Percentiles rank a stretch among this genome's conserved stretches.
Evolutionary conservation across 169 alveolate genomes (phyloP).

Genomic region (Plasmodium blacklocki): DNA sequence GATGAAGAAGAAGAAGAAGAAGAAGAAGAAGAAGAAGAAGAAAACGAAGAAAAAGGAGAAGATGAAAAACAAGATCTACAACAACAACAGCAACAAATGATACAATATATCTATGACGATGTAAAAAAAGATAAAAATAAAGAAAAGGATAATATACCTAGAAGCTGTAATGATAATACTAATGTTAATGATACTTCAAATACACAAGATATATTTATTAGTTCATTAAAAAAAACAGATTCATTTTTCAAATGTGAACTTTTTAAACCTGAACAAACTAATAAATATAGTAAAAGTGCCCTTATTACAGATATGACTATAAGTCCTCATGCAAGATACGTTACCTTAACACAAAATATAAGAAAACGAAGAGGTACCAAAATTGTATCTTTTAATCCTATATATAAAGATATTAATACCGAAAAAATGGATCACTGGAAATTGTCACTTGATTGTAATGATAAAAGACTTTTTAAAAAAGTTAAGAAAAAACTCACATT

Average conservation of each 20-base stretch:
- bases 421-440: constrained; percentile 47
- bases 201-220: constrained; percentile 54
- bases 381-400: constrained; percentile 44
- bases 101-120: neutral
- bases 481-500: constrained; percentile 26
- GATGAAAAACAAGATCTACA: neutral
- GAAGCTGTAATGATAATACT: too few species aligned
- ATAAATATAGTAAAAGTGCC: constrained; percentile 70
- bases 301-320: constrained; percentile 86
- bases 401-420: constrained; percentile 66
- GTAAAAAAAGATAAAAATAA: too few species aligned
- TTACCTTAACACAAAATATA: constrained; percentile 90
- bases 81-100: neutral
- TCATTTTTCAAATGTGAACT: constrained; percentile 42
- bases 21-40: neutral
- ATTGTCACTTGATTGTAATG: constrained; percentile 39
- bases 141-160: too few species aligned
- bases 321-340: constrained; percentile 94
- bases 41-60: neutral
- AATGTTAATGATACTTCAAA: too few species aligned
- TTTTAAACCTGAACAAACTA: constrained; percentile 27
- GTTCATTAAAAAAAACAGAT: constrained; percentile 37
- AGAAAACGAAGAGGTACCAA: constrained; percentile 77
- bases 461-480: constrained; percentile 49
- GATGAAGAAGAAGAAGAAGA: neutral